phyloP scores from a whole-genome alignment of 495 filamentous ascomycete genomes.

The Neurospora sp. region DNA sequence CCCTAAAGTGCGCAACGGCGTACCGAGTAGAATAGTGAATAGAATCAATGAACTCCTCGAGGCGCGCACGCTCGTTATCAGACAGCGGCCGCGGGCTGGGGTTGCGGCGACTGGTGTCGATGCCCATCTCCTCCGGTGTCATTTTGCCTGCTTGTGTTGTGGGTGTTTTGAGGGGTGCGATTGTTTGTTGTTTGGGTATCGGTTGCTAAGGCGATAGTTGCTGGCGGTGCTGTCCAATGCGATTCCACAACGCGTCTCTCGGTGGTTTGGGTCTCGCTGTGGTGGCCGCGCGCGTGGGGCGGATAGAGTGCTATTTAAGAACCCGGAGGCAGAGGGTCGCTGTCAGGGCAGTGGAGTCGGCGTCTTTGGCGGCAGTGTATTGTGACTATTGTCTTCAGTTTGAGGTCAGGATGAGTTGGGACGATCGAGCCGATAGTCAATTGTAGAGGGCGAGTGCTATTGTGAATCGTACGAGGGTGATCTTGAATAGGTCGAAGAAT shows the following conservation, averaged over 20 bases:
- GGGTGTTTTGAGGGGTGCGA: neutral
- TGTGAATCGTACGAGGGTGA: neutral
- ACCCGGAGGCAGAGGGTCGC: neutral
- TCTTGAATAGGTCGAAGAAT: neutral
- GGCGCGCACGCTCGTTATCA: conserved; percentile 66
- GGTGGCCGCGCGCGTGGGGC: neutral
- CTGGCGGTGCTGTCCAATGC: neutral
- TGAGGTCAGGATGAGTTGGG: neutral
- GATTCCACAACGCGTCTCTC: neutral
- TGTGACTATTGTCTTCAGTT: neutral
- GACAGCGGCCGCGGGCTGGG: conserved; percentile 67
- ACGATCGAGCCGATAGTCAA: neutral
- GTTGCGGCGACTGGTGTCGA: conserved; percentile 75
- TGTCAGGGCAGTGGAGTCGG: neutral
- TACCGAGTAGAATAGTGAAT: conserved; percentile 96
- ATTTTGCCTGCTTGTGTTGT: neutral
- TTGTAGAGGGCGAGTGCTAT: neutral
- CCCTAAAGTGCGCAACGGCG: conserved; percentile 8
- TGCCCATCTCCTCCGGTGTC: conserved; percentile 40
- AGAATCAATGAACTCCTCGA: conserved; percentile 82
- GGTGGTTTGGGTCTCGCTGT: neutral
- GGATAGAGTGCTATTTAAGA: neutral
- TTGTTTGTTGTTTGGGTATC: neutral
- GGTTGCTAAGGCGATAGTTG: neutral
- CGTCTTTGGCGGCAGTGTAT: neutral